Base-by-base conservation (phyloP, 352 stramenopile species). In the Pseudoperonospora humuli region DNA sequence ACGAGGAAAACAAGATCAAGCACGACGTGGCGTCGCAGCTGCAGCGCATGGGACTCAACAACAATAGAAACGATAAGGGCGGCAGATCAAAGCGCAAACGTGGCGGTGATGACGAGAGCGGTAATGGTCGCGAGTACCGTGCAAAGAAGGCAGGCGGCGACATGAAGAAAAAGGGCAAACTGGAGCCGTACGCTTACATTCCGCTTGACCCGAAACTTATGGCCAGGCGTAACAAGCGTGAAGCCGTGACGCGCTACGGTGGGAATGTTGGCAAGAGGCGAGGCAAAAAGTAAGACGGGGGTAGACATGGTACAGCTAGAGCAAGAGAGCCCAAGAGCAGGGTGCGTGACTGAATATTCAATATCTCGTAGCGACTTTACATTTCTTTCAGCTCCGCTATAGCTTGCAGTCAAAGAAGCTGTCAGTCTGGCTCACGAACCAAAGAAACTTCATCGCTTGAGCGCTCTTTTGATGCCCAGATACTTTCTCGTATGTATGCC, bases 151-250 rank as follows among this genome's bases (percentile, higher is more conserved):
- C 94, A 13, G 88, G 90, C 17, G 95, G 95, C 39, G 95, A 98
- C 66, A 77, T 97, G 20, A 97, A 95, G 71, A 96, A 95, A 62
- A 97, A 98, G 82, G 87, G 85, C 62, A 97, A 97, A 69, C 88
- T 97, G 21, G 93, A 98, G 59, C 95, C 95, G 40, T 98, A 98
- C 64, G 94, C 95, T 7, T 98, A 97, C 74, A 96, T 98, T 50
- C 94, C 93, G 41, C 69, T 98, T 34, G 90, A 98, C 70, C 90
- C 90, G 13, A 97, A 96, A 58, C 73, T 96, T 33, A 97, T 93
- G 82, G 78, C 79, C 45, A 90, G 87, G 62, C 76, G 79, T 55
- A 89, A 92, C 72, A 91, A 90, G 56, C 76, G 78, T 48, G 71
- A 60, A 33, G 82, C 78, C 13, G 79, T 93, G 38, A 73, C 69